Base-by-base conservation (phyloP, 1,139 yeast genomes). In the Yamadazyma sp. region DNA sequence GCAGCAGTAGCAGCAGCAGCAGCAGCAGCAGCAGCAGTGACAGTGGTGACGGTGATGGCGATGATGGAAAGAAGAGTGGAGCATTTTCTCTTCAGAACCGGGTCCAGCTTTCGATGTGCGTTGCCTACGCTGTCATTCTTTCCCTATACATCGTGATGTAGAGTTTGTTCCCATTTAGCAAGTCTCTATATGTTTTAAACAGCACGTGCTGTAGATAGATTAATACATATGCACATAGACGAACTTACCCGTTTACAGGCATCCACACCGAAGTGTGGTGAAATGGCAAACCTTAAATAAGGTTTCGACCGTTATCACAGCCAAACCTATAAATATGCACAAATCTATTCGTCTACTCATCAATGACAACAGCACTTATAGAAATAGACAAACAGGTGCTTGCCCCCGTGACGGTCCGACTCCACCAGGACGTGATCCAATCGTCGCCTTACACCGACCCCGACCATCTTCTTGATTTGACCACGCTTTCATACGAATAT, bases 381-480 rank as follows among this genome's bases (percentile, higher is more conserved):
- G 37, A 39, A 11, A 40, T 39, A 11, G 53, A 49, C 29, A 22
- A 35, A 8, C 22, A 34, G n/a, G 29, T 47, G 4, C 33, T 46
- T 6, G 22, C 28, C 13, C 47, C 49, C 12, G 17, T 44, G 2
- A 6, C 5, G 21, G 21, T 17, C n/a, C 21, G 6, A 3, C 30
- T n/a, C 11, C 30, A 29, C 8, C 34, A 29, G 13, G 29, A n/a
- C 9, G 32, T 26, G 12, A 54, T 59, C 31, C 46, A 56, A 31
- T 46, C 65, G 3, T 59, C 64, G 15, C 67, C 68, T 3, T 62
- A 60, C 39, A 35, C 40, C 21, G 64, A 59, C 11, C 34, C 33
- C n/a, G 47, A 41, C 1, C 67, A 62, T 37, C 42, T 52, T 31
- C 42, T 62, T 8, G 52, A 57, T 12, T 39, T 62, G 20, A 40